Conservation (phyloP, 441 rosid genomes). For the Mallotus repandus region DNA sequence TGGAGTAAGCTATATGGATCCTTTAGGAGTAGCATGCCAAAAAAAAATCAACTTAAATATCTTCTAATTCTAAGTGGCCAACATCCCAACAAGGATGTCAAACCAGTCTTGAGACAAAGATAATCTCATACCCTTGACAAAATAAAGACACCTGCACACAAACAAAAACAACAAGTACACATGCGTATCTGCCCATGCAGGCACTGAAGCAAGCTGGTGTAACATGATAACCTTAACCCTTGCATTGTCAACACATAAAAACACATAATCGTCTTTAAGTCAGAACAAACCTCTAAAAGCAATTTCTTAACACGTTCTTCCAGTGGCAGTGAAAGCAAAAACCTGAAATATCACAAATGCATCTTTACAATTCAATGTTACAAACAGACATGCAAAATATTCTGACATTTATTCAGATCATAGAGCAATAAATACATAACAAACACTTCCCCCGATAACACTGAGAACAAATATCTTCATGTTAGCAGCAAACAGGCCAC, state of each 20-base stretch:
- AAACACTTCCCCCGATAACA: background rate
- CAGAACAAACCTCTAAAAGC: constrained; percentile 66
- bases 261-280: constrained; percentile 8
- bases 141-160: background rate
- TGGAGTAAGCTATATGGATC: no score
- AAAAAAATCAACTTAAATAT: background rate
- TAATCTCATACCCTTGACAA: background rate
- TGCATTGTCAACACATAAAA: background rate
- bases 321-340: constrained; percentile 53
- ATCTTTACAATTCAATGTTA: constrained; percentile 13
- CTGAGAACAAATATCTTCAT: background rate
- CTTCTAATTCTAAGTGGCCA: background rate
- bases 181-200: background rate
- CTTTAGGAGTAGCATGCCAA: background rate
- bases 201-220: background rate
- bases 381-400: background rate
- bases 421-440: background rate
- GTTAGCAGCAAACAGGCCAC: background rate
- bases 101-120: background rate
- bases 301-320: constrained; percentile 71
- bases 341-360: constrained; percentile 48
- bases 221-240: background rate
- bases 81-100: background rate
- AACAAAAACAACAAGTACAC: background rate
- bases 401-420: background rate